phyloP scores from a whole-genome alignment of 345 rosid species.

The Pugionium dolabratum region DNA sequence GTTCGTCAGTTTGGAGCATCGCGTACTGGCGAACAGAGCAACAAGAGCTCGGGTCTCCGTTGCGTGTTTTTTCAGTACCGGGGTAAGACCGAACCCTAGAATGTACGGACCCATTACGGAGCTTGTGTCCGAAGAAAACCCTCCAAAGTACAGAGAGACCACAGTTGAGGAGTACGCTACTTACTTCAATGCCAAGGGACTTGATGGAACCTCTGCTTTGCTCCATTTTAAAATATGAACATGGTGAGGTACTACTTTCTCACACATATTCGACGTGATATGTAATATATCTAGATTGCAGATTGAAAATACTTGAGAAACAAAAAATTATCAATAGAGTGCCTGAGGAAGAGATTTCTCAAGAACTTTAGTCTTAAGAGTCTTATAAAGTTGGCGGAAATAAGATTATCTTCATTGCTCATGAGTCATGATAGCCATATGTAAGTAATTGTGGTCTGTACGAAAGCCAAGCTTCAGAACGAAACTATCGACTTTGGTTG shows the following conservation, averaged over 20 bases:
- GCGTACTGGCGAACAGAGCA: constrained; percentile 47
- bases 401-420: constrained; percentile 14
- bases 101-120: constrained; percentile 47
- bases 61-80: constrained; percentile 48
- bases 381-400: neutral
- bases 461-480: constrained; percentile 26
- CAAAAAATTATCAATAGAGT: too few species aligned
- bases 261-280: constrained; percentile 1
- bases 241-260: neutral
- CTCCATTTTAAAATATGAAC: constrained; percentile 34
- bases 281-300: constrained; percentile 11
- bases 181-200: constrained; percentile 40
- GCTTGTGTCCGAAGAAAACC: constrained; percentile 51
- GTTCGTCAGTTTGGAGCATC: constrained; percentile 47
- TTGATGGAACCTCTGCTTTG: constrained; percentile 45
- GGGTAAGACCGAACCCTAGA: constrained; percentile 28
- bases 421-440: constrained; percentile 29
- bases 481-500: constrained; percentile 35
- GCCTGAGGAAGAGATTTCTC: too few species aligned
- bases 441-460: constrained; percentile 31
- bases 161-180: constrained; percentile 39
- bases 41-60: constrained; percentile 43
- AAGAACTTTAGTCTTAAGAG: neutral
- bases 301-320: neutral
- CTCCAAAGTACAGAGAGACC: constrained; percentile 50